A percentile compares a stretch with the other conserved stretches of the same genome.
Evolutionary conservation across 345 rosid species (phyloP).

Genomic region (Pseudoturritis turrita): DNA sequence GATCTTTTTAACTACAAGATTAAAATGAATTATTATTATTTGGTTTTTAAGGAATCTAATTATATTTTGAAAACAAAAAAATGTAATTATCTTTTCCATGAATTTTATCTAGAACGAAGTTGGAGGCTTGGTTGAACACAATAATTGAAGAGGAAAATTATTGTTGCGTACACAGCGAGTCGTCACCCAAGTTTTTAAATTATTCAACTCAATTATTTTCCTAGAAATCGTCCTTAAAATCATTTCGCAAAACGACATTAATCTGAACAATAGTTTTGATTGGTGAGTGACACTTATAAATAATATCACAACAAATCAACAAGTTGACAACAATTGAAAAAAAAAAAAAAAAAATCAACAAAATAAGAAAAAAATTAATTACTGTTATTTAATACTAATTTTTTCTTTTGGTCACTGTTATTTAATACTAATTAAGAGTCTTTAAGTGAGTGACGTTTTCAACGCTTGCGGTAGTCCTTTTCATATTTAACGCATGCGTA

Average conservation of each 20-base stretch:
- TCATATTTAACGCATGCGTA: slow-evolving; percentile 16
- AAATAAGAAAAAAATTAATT: neutral
- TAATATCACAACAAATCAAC: neutral
- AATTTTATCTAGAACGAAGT: neutral
- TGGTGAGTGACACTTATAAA: neutral
- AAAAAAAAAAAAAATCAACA: neutral
- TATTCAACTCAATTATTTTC: slow-evolving; percentile 22
- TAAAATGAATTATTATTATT: neutral
- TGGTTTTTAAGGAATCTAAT: neutral
- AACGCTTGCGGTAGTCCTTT: slow-evolving; percentile 11
- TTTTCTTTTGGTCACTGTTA: too few relatives aligned
- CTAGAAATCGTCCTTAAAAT: slow-evolving; percentile 13
- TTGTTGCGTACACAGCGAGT: neutral
- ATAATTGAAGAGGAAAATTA: slow-evolving; percentile 1
- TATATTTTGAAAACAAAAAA: too few relatives aligned
- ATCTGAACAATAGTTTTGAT: neutral
- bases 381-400: too few relatives aligned
- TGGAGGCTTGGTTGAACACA: neutral
- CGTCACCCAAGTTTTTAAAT: neutral
- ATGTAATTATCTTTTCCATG: too few relatives aligned
- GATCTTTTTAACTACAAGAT: neutral
- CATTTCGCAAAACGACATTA: slow-evolving; percentile 2
- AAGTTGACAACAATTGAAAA: neutral
- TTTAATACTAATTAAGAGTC: neutral
- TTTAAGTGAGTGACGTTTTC: slow-evolving; percentile 9